A percentile compares a stretch with the other conserved stretches of the same genome.
Conservation (phyloP, 2,329 filamentous ascomycete genomes). For the Penicillium corylophilum region DNA sequence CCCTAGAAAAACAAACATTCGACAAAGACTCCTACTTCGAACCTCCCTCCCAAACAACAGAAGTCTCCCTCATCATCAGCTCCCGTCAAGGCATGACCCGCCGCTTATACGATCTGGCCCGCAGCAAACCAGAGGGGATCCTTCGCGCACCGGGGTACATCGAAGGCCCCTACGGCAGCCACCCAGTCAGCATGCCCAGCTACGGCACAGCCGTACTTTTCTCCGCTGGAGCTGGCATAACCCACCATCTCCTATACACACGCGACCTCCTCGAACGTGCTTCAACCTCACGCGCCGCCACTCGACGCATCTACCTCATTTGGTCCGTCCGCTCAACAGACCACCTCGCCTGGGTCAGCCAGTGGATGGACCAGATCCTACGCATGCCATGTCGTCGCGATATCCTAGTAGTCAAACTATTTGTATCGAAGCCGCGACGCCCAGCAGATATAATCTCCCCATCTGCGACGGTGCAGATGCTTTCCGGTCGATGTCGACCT, state of each 20-base stretch:
- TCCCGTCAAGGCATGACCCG: constrained; percentile 65
- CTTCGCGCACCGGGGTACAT: constrained; percentile 57
- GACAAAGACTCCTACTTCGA: constrained; percentile 26
- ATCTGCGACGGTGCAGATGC: constrained; percentile 62
- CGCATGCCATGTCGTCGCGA: constrained; percentile 59
- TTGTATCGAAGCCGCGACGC: constrained; percentile 60
- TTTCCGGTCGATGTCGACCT: constrained; percentile 58
- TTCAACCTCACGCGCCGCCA: constrained; percentile 54
- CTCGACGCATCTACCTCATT: constrained; percentile 60
- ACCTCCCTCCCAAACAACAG: constrained; percentile 21
- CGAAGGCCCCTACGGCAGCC: constrained; percentile 64
- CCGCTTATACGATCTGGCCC: constrained; percentile 58
- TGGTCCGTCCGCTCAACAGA: constrained; percentile 64
- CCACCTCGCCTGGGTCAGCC: constrained; percentile 61
- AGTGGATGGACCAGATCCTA: constrained; percentile 66
- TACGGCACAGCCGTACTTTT: constrained; percentile 67
- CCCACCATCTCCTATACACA: constrained; percentile 62
- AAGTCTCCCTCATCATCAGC: constrained; percentile 58
- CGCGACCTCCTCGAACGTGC: constrained; percentile 58
- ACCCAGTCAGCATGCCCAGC: constrained; percentile 55
- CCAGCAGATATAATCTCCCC: constrained; percentile 55
- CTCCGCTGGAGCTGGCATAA: constrained; percentile 65
- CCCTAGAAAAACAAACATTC: constrained; percentile 35
- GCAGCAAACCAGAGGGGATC: constrained; percentile 48
- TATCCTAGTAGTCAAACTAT: constrained; percentile 60